phyloP scores from a whole-genome alignment of 495 filamentous ascomycete genomes.

The Amorphotheca resinae region DNA sequence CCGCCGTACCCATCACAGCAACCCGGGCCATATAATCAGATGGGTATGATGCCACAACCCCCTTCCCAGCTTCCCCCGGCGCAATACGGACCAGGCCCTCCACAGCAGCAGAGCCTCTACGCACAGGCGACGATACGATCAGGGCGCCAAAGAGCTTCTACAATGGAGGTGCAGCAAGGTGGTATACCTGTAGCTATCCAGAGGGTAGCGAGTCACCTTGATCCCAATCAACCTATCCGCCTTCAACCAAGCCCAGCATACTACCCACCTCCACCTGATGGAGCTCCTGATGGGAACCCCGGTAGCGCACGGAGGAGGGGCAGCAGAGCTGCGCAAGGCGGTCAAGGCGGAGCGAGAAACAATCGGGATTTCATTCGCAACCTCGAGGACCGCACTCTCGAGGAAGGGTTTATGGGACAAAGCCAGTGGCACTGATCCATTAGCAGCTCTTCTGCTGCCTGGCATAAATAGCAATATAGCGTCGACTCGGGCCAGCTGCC shows the following conservation, averaged over 20 bases:
- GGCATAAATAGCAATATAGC: slow-evolving; percentile 2
- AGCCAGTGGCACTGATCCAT: slow-evolving; percentile 39
- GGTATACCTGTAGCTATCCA: slow-evolving; percentile 90
- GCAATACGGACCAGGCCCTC: slow-evolving; percentile 39
- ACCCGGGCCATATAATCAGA: slow-evolving; percentile 57
- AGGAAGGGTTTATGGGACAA: slow-evolving; percentile 61
- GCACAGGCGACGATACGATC: slow-evolving; percentile 73
- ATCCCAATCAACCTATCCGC: slow-evolving; percentile 88
- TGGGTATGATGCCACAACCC: slow-evolving; percentile 53
- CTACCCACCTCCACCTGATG: slow-evolving; percentile 90
- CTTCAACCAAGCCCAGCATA: slow-evolving; percentile 95
- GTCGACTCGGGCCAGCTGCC: slow-evolving; percentile 1
- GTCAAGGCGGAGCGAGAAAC: slow-evolving; percentile 35
- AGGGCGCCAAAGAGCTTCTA: slow-evolving; percentile 82
- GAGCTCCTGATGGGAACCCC: slow-evolving; percentile 44
- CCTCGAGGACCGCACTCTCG: slow-evolving; percentile 83
- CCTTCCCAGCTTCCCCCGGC: slow-evolving; percentile 47
- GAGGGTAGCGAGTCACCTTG: slow-evolving; percentile 90
- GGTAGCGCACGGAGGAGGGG: slow-evolving; percentile 62
- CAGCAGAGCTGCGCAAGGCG: slow-evolving; percentile 54
- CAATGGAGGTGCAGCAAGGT: slow-evolving; percentile 84
- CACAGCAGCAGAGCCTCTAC: slow-evolving; percentile 55
- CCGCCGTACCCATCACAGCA: slow-evolving; percentile 66
- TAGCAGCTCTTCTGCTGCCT: slow-evolving; percentile 2
- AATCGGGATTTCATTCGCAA: slow-evolving; percentile 88